Base-by-base conservation (phyloP, 352 stramenopile genomes). In the Bremia lactucae region DNA sequence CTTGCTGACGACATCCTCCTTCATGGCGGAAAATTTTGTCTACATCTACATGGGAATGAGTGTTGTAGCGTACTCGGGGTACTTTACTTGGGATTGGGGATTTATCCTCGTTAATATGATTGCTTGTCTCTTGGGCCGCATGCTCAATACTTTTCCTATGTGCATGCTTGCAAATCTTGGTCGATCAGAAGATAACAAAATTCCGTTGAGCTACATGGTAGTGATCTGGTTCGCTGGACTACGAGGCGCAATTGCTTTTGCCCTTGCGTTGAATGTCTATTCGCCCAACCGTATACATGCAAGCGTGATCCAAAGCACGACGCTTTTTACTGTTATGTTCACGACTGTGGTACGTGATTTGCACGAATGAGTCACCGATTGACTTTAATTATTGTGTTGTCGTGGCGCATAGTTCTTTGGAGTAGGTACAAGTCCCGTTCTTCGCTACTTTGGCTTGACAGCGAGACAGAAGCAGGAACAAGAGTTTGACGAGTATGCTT, bases 191-290 rank as follows among this genome's bases (percentile, higher is more conserved):
- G 38, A 48, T 37, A 65, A 86, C 50, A 72, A 81, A 56, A 87
- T 87, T 48, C 72, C 69, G 20, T 75, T 55, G 52, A 85, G 71
- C 41, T 68, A 83, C 55, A 87, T 87, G 74, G 70, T 83, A n/a
- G 74, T 87, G 7, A 85, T 97, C 43, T 97, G 83, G 82, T 96
- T 96, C 55, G 80, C 83, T 25, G 90, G 90, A 1, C 62, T 97
- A 23, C 80, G 90, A 28, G 90, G 90, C n/a, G 88, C 90, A 15
- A 92, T 97, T 18, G 85, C 87, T 10, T 97, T 95, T 53, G 83
- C 85, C 10, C 72, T 92, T 7, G 75, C 72, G 26, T 46, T 87
- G 14, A 87, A 87, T 36, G 72, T 87, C 5, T 81, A 59, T 36
- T 77, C 72, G 4, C 60, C 66, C n/a, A 79, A 66, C 15, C 36